Evolutionary conservation across 2,329 filamentous ascomycete genomes (phyloP), one percentile per base, ranked within the genome.

Genomic region (Colletotrichum sp.): DNA sequence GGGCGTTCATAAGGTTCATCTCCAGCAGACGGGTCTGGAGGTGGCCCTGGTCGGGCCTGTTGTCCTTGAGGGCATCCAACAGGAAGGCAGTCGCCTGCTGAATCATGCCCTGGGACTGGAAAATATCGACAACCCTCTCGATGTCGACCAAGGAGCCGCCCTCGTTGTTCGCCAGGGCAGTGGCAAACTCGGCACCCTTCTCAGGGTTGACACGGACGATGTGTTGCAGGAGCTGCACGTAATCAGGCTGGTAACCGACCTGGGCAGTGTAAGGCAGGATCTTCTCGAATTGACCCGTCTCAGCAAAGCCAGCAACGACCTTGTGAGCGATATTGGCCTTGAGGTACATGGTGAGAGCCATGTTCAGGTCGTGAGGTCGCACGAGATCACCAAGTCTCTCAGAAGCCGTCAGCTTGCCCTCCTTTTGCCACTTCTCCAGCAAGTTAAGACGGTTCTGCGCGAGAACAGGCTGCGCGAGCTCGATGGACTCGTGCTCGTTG

Each of bases 61-160:
- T 98, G 80, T 97, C 95, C 85, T 98, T 97, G 39, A 99, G 91
- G 4, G 96, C 96, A 86, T 99, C 97, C 30, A 99, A 91, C 68
- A 99, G 88, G 91, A 99, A 99, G n/a, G 96, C 96, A 4, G 98
- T 99, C 9, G 96, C 96, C 85, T 98, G 96, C 84, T 99, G 98
- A 66, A 99, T 92, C 96, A 99, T 97, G 81, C 96, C 96, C 85
- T 99, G 97, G 12, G 96, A 96, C 86, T 98, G 94, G 93, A 99
- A 99, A 76, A 99, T 96, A 84, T 99, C 97, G 65, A 98, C 95
- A 28, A 98, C 96, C 63, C 96, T 95, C 83, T 98, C 95, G 73
- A 99, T 92, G 81, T 99, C 97, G 79, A 99, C 93, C 75, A 98
- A 88, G 28, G 96, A 93, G 30, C 95, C 96, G 76, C 93, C 92